Percentiles rank a stretch among this genome's conserved stretches.
phyloP scores from a whole-genome alignment of 345 rosid species.

The Salix suchowensis region DNA sequence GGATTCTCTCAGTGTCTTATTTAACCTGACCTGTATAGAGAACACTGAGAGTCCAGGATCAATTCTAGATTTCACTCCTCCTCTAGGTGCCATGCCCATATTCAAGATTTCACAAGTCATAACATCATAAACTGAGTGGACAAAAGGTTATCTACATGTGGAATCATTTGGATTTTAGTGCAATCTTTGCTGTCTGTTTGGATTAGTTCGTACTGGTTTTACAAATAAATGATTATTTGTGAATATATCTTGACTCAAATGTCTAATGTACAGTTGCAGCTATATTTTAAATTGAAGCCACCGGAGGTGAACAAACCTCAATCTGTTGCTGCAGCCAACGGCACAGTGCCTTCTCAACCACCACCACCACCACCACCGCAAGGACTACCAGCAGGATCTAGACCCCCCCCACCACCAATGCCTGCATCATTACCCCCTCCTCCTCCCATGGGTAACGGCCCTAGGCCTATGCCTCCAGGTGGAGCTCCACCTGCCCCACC shows the following conservation, averaged over 20 bases:
- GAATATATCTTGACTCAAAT: constrained; percentile 1
- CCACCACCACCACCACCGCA: constrained; percentile 73
- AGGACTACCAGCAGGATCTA: constrained; percentile 49
- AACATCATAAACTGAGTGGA: neutral
- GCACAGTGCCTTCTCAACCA: constrained; percentile 48
- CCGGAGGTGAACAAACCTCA: constrained; percentile 75
- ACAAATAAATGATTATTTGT: neutral
- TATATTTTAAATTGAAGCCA: constrained; percentile 79
- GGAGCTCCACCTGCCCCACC: constrained; percentile 65
- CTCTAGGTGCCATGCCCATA: too few species aligned
- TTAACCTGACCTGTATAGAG: neutral
- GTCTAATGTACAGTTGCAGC: constrained; percentile 61
- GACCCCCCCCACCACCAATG: constrained; percentile 45
- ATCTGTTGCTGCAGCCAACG: constrained; percentile 55
- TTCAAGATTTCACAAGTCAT: neutral
- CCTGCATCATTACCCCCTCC: constrained; percentile 68
- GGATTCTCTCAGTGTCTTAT: neutral
- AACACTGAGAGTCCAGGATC: neutral
- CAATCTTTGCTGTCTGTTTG: neutral
- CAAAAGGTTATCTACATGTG: neutral
- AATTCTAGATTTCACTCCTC: neutral
- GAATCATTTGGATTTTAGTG: neutral
- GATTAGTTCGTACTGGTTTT: neutral
- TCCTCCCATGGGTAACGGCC: constrained; percentile 71
- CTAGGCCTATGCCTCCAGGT: constrained; percentile 65